Evolutionary conservation across 192 early-diverging fungal species (phyloP), one percentile per base, ranked within the genome.

Genomic region (Geranomyces variabilis): DNA sequence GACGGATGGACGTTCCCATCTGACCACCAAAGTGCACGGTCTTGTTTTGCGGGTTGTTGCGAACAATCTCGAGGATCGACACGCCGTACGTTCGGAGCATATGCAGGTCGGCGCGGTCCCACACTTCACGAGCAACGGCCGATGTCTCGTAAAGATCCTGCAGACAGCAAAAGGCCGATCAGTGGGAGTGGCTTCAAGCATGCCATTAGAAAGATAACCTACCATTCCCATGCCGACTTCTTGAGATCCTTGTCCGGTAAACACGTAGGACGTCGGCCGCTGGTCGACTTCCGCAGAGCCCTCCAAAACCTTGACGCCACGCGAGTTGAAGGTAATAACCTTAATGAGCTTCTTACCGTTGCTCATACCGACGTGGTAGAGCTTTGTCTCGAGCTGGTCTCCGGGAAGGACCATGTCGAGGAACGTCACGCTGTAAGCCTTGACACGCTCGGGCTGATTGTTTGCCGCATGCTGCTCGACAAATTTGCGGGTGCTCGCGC

Each of bases 221-320:
- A 60, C 58, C 93, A 95, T 97, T 62, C 93, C 94, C 95, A 97
- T 97, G 61, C 94, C 93, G 43, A 87, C 83, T 80, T 95, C 93
- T 79, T 97, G 95, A 67, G 95, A 94, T 80, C 95, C 95, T 77
- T 97, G 95, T 47, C 95, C 95, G 60, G 95, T 97, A 76, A 97
- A 97, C 14, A 95, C 93, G 74, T 93, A 97, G 62, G 90, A 89
- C 29, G 94, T 94, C 63, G 87, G 84, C 30, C 93, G 90, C 82
- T 97, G 96, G 70, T 95, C 92, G 48, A 97, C 93, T 82, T 97
- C 91, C 59, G 96, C 96, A 53, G 89, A 90, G 65, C 96, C 94
- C 63, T 86, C 88, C 41, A 97, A 85, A 48, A 97, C 91, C 76
- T 90, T 89, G 46, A 78, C 84, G 61, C 91, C 91, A 71, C 90